Evolutionary conservation across 1,284 basidiomycete genomes (phyloP), one percentile per base, ranked within the genome.

Genomic region (Microbotryum violaceum): DNA sequence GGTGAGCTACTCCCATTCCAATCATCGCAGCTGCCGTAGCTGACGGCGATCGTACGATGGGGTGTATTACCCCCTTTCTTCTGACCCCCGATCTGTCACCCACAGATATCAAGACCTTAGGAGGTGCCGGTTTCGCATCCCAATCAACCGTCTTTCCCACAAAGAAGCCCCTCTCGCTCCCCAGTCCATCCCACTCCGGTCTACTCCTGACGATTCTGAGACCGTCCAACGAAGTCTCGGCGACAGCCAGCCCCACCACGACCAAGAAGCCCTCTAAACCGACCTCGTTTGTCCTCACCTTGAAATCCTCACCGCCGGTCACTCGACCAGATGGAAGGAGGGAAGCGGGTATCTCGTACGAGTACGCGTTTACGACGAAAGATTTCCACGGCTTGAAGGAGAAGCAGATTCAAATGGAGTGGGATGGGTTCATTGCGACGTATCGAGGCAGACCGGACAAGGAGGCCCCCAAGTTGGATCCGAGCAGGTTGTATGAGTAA

Each of bases 61-160:
- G 74, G 72, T 12, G 68, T 2, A 8, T 65, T 37, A n/a, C 47
- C 64, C 57, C 9, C 12, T n/a, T 7, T 47, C 18, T 14, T 49
- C 29, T 53, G 33, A 31, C 21, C 14, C 25, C 14, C 12, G n/a
- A 25, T n/a, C 6, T 18, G 8, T 25, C 45, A 10, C 8, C 18
- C 4, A 14, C 65, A 78, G 78, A 81, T 61, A 80, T 75, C 57
- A 72, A 73, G 20, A 78, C 79, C 0, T 75, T 81, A 25, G 79
- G 79, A 8, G 79, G 78, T 8, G 79, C 79, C 10, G 79, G 79
- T 0, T 81, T 81, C 62, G 79, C 79, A 0, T 80, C 79, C 6
- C 79, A 79, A 63, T 70, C 74, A 0, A 74, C 76, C 54, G 63
- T 70, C 8, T 77, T 77, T 58, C 66, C 63, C 7, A 27, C 12